These are phyloP conservation scores for Trichosphaerium sp. DNA, from an alignment of 78 protist species.

Conservation along the genomic window DNA sequence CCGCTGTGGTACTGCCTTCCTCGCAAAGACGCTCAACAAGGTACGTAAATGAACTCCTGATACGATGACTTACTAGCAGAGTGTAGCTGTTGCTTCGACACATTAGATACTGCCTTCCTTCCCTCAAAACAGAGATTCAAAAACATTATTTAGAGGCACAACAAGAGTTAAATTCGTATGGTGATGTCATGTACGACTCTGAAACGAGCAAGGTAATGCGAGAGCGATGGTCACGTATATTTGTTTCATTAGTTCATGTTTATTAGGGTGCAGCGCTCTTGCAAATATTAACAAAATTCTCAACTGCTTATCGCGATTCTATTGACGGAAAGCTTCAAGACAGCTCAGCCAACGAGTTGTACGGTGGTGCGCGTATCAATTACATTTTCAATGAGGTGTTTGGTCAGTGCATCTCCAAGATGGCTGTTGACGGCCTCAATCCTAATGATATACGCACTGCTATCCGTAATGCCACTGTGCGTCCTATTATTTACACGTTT, in stretches of 20 bases:
- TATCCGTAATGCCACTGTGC: constrained; percentile 54
- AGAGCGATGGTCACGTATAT: too few relatives aligned
- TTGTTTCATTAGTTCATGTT: too few relatives aligned
- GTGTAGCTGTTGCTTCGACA: constrained; percentile 26
- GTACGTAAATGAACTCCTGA: not conserved
- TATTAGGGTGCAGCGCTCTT: constrained; percentile 30
- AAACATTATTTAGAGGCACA: constrained; percentile 24
- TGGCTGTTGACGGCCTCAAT: constrained; percentile 26
- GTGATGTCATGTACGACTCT: constrained; percentile 34
- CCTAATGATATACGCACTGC: constrained; percentile 43
- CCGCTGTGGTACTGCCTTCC: constrained; percentile 51
- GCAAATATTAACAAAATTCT: constrained; percentile 6
- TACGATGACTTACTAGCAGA: not conserved
- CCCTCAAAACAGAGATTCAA: constrained; percentile 35
- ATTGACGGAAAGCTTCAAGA: constrained; percentile 44
- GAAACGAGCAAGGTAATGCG: too few relatives aligned
- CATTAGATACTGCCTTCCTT: constrained; percentile 38
- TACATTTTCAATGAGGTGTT: constrained; percentile 67
- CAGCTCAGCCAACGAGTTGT: constrained; percentile 3
- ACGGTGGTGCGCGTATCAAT: constrained; percentile 88
- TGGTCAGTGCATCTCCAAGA: not conserved
- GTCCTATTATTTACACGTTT: not conserved
- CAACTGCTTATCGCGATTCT: not conserved
- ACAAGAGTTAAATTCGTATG: constrained; percentile 37
- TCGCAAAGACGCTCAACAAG: constrained; percentile 47